Conservation (phyloP, 345 rosid species). For the Aquilaria sinensis region DNA sequence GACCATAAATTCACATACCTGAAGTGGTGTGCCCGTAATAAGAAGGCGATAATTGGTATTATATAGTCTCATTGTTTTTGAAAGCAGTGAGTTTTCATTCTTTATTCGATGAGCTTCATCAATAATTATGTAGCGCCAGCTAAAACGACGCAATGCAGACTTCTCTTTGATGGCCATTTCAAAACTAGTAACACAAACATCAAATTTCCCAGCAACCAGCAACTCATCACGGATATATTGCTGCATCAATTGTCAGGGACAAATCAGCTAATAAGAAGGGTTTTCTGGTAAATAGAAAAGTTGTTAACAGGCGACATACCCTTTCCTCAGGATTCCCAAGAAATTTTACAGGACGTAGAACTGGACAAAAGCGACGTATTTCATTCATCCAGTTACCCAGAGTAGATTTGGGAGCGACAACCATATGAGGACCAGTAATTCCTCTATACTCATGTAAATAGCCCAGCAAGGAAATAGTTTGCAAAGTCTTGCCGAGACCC, state of each 20-base stretch:
- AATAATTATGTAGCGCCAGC: slow-evolving; percentile 96
- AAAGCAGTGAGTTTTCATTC: slow-evolving; percentile 93
- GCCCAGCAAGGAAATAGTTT: slow-evolving; percentile 90
- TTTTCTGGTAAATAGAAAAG: background rate
- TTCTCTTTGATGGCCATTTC: slow-evolving; percentile 99
- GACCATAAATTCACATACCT: slow-evolving; percentile 37
- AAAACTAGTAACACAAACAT: slow-evolving; percentile 97
- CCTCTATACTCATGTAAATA: slow-evolving; percentile 94
- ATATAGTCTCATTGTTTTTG: slow-evolving; percentile 92
- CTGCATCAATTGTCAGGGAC: slow-evolving; percentile 29
- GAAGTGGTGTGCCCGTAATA: slow-evolving; percentile 98
- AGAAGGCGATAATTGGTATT: slow-evolving; percentile 89
- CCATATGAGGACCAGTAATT: slow-evolving; percentile 99
- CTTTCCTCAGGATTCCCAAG: slow-evolving; percentile 99
- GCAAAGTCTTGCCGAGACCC: slow-evolving; percentile 99
- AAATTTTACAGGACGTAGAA: slow-evolving; percentile 86
- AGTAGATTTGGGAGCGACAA: slow-evolving; percentile 99
- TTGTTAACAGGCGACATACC: slow-evolving; percentile 34
- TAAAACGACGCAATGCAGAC: slow-evolving; percentile 78
- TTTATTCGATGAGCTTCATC: slow-evolving; percentile 98
- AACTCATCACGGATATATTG: slow-evolving; percentile 86
- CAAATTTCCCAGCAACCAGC: slow-evolving; percentile 95
- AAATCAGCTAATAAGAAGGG: background rate
- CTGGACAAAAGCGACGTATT: slow-evolving; percentile 94
- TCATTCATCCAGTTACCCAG: slow-evolving; percentile 99